Evolutionary conservation across 2,329 filamentous ascomycete species (phyloP), one percentile per base, ranked within the genome.

Genomic region (Botrytis pseudocinerea): DNA sequence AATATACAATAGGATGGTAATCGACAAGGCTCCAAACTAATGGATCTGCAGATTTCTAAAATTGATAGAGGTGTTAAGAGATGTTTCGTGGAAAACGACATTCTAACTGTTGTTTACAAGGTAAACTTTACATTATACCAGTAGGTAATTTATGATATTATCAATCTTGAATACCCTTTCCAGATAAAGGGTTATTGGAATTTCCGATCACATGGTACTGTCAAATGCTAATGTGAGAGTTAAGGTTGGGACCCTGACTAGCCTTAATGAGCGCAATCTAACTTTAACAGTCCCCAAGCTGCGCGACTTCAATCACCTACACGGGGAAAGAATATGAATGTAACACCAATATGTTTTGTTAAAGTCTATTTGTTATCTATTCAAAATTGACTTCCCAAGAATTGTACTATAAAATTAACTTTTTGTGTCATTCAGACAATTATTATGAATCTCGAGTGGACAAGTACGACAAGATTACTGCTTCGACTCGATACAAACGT

Each of bases 1-100:
- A 40, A 0, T 20, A n/a, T 2, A 42, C 14, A 25, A 2, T 5
- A 40, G 14, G 12, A 8, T n/a, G 22, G 14, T 9, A n/a, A 0
- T 16, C 9, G 4, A 22, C 4, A 4, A 42, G 14, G 10, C 7
- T 40, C 5, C 22, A 62, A n/a, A 62, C 38, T 42, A 40, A 40
- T 16, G 38, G 7, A 28, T 62, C 14, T 14, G 7, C 9, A 62
- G 6, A 28, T n/a, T 28, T n/a, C 16, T 16, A 8, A n/a, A 18
- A 35, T 60, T 14, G 8, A 35, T 35, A 2, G 14, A 40, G 14
- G 38, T 7, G 25, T 28, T 25, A 40, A n/a, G 25, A 40, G 14
- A 62, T 28, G 60, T 42, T 42, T 42, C 38, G 42, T 18, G 38
- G 16, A 8, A 62, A 40, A 20, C 8, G 25, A 12, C 35, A n/a